phyloP scores from a whole-genome alignment of 345 rosid species.

The Camelina hispida region DNA sequence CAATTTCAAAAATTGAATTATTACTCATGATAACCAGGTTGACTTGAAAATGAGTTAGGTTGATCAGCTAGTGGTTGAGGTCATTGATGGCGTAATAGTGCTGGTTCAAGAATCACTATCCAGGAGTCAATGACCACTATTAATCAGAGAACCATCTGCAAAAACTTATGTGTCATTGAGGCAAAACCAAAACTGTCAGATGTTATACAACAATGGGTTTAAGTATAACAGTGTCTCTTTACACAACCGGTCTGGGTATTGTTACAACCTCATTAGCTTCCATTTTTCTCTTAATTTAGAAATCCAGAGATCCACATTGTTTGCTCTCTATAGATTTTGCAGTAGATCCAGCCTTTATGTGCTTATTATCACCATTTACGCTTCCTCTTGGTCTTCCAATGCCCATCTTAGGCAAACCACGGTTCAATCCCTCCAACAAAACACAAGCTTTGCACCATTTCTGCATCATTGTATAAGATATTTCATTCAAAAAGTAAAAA shows the following conservation, averaged over 20 bases:
- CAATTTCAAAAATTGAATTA: not conserved
- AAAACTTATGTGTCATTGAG: not conserved
- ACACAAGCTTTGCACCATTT: conserved; percentile 98
- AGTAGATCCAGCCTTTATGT: conserved; percentile 38
- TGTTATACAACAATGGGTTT: not conserved
- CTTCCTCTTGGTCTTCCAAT: conserved; percentile 64
- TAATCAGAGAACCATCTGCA: not conserved
- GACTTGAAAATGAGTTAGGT: not conserved
- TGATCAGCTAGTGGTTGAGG: conserved; percentile 24
- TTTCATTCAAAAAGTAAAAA: not conserved
- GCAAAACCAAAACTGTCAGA: conserved; percentile 2
- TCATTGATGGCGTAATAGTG: conserved; percentile 5
- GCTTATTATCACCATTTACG: conserved; percentile 46
- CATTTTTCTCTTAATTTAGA: conserved; percentile 24
- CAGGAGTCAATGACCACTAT: not conserved
- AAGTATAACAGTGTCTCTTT: not conserved
- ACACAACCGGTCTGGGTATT: conserved; percentile 4
- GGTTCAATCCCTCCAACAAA: conserved; percentile 84
- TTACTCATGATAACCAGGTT: conserved; percentile 3
- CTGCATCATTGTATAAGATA: conserved; percentile 40
- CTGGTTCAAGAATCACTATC: not conserved
- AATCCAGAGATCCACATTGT: conserved; percentile 83
- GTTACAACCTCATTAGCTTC: not conserved
- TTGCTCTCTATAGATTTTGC: conserved; percentile 63
- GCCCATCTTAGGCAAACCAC: conserved; percentile 91